Evolutionary conservation across 768 basidiomycete genomes (phyloP).

Genomic region (Phanerodontia chrysosporium): DNA sequence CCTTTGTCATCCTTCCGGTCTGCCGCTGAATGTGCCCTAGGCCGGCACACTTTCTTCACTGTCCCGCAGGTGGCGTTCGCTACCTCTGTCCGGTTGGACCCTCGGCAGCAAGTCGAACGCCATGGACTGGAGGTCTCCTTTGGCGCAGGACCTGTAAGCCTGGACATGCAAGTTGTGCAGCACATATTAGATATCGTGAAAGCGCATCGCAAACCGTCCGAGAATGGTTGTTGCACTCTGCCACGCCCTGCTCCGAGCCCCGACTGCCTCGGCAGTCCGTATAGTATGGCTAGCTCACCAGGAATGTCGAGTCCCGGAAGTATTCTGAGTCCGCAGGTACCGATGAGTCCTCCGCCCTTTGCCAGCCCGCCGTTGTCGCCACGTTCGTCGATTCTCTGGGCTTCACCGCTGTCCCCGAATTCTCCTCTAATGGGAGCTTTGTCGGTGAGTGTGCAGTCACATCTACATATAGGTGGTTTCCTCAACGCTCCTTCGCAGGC

Average conservation of each 20-base stretch:
- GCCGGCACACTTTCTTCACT: slow-evolving; percentile 34
- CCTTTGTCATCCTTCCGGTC: neutral
- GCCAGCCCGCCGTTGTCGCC: slow-evolving; percentile 6
- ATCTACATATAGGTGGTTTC: no score
- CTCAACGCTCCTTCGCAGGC: no score
- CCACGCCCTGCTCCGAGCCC: neutral
- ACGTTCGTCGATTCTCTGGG: slow-evolving; percentile 14
- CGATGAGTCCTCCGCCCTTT: neutral
- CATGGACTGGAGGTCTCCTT: slow-evolving; percentile 47
- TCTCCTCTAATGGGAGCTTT: slow-evolving; percentile 23
- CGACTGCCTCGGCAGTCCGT: neutral
- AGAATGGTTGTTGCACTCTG: neutral
- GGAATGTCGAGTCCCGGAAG: neutral
- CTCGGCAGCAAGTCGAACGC: slow-evolving; percentile 51
- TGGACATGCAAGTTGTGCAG: slow-evolving; percentile 43
- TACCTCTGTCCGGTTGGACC: slow-evolving; percentile 54
- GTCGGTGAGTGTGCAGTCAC: slow-evolving; percentile 41
- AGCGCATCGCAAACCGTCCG: neutral
- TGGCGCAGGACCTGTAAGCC: slow-evolving; percentile 40
- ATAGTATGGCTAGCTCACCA: neutral
- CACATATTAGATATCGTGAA: slow-evolving; percentile 23
- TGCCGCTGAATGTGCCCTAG: neutral
- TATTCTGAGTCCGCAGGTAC: neutral
- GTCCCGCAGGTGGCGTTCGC: slow-evolving; percentile 44
- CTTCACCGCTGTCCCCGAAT: slow-evolving; percentile 19